Evolutionary conservation across 2,329 filamentous ascomycete genomes (phyloP), one percentile per base, ranked within the genome.

Genomic region (Claviceps spartinae): DNA sequence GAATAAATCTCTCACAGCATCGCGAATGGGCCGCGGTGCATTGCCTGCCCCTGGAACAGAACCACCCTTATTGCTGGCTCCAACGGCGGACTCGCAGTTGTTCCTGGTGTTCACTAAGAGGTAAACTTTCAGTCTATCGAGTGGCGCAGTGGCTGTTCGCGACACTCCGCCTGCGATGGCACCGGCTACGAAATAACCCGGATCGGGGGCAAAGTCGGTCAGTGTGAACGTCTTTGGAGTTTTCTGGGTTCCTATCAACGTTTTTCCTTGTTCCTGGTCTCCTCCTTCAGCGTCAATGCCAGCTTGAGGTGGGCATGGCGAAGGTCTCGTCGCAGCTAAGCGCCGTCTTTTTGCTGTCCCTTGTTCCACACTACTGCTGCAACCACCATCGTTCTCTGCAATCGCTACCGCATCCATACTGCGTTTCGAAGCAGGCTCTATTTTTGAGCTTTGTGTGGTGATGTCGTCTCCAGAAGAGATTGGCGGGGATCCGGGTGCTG

Each of bases 121-220:
- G 67, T 95, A 97, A 58, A 98, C 93, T 72, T 97, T 97, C 54
- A 98, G 76, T 61, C 93, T 88, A 72, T 98, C 93, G 69, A 98
- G 83, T 54, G 93, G 93, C 55, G 93, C 93, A 60, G 93, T 98
- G 57, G 88, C 86, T 65, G 93, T 97, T 65, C 93, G 85, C 65
- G 91, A 97, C 62, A 96, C 84, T 67, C 89, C 91, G 67, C 93
- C 93, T 67, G 91, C 89, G 66, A 95, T 76, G 69, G 89, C 93
- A 75, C 93, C 93, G 67, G 93, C 93, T 72, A 95, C 71, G 71
- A 97, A 98, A 73, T 97, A 98, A 78, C 93, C 93, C 95, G 85
- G 78, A 81, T 88, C 80, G 69, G 86, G 87, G 69, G 88, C 75
- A 75, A 85, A 77, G 67, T 75, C 73, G 67, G 79, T 82, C 74